Base-by-base conservation (phyloP, 805 yeast genomes). In the Blastobotrys muscicola region DNA sequence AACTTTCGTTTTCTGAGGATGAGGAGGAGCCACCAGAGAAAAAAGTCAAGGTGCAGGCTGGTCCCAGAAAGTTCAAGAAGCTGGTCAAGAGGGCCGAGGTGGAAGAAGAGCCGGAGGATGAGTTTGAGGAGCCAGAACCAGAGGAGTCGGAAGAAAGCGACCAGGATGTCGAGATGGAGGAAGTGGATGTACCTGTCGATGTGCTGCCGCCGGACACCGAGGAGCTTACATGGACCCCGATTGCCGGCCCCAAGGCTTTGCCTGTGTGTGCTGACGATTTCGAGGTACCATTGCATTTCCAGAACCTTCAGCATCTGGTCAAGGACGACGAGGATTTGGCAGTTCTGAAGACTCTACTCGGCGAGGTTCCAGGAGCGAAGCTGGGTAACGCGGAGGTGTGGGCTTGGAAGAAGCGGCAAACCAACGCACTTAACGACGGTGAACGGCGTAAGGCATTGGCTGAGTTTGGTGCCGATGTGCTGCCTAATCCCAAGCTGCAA, bases 261-360 rank as follows among this genome's bases (percentile, higher is more conserved):
- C 26, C 26, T 6, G 26, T 20, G 26, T 20, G 26, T 6, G 6
- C 6, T 20, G 26, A 20, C 26, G 26, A 20, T 4, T 6, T 20
- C 26, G 26, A 20, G 26, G 26, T 6, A 6, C 26, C 26, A 6
- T 6, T 20, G 4, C 26, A 20, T 20, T 20, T 20, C 26, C 26
- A 20, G 26, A 20, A 6, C 26, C 26, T 20, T 20, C 26, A 80
- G 49, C 56, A 60, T 2, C 45, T 76, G 2, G 62, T 87, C 4
- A 76, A 75, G 52, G 95, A 87, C 55, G 77, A 75, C 1, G 95
- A 89, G 58, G 97, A 87, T 59, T 63, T 78, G 39, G 58, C 56
- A 32, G 56, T 82, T 12, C 69, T 84, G 14, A 67, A 68, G 43
- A 67, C 70, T 43, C 65, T 76, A 0, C 59, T 80, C 8, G 58